A percentile compares a stretch with the other conserved stretches of the same genome.
These are phyloP conservation scores for Dryas octopetala DNA, from an alignment of 306 rosid species.

Conservation along the genomic window DNA sequence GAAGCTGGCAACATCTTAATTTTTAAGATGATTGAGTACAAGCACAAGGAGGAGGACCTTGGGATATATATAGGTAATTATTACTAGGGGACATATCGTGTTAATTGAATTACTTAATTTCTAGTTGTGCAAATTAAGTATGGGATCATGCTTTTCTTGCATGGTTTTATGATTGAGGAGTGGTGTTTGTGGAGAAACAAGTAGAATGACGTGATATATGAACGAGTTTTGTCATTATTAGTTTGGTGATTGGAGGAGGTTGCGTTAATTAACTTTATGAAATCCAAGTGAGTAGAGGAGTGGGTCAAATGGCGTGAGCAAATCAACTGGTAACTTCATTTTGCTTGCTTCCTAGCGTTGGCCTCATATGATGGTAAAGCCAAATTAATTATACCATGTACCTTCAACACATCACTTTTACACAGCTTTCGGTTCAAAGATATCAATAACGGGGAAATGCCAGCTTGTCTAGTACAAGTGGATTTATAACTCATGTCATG, in stretches of 20 bases:
- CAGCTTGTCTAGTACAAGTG: too few species aligned
- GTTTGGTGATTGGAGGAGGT: neutral
- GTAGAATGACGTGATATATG: neutral
- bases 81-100: too few species aligned
- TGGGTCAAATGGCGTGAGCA: conserved; percentile 12
- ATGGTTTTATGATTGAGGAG: conserved; percentile 1
- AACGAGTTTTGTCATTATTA: conserved; percentile 15
- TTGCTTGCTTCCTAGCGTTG: neutral
- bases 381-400: neutral
- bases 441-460: too few species aligned
- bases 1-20: neutral
- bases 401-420: neutral
- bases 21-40: neutral
- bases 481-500: too few species aligned
- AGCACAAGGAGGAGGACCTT: neutral
- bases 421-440: too few species aligned
- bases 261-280: neutral
- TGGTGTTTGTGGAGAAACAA: conserved; percentile 11
- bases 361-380: too few species aligned
- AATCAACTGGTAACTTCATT: neutral
- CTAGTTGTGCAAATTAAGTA: too few species aligned
- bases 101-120: neutral
- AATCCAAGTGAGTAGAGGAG: neutral
- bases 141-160: conserved; percentile 44
- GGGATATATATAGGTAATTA: neutral